phyloP scores from a whole-genome alignment of 1,284 basidiomycete genomes.

The Heterobasidion irregulare region DNA sequence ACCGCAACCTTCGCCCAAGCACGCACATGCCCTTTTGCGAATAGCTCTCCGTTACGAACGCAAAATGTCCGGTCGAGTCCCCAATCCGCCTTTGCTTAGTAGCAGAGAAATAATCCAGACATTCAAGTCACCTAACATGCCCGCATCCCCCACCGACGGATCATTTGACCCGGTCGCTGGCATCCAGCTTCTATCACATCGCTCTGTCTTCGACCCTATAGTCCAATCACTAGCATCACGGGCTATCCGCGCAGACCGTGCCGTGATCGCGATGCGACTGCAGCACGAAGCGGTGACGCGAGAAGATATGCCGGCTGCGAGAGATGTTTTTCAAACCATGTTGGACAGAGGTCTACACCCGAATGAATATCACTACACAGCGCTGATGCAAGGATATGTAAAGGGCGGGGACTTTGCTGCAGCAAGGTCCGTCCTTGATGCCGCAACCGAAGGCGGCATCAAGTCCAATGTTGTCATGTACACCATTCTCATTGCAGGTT shows the following conservation, averaged over 20 bases:
- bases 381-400: conserved; percentile 62
- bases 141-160: conserved; percentile 7
- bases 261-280: conserved; percentile 52
- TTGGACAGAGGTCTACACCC: conserved; percentile 56
- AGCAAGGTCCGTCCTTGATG: conserved; percentile 43
- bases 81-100: conserved; percentile 1
- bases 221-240: conserved; percentile 36
- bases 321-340: conserved; percentile 45
- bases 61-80: conserved; percentile 37
- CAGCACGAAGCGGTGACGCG: conserved; percentile 47
- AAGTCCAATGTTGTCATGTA: conserved; percentile 55
- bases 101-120: no score
- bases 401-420: conserved; percentile 41
- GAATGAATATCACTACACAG: conserved; percentile 58
- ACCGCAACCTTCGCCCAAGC: conserved; percentile 36
- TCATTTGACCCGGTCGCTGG: conserved; percentile 43
- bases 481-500: conserved; percentile 63
- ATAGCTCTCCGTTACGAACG: conserved; percentile 32
- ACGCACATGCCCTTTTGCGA: conserved; percentile 31
- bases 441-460: conserved; percentile 39
- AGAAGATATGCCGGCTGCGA: conserved; percentile 40
- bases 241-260: conserved; percentile 43
- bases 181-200: conserved; percentile 28
- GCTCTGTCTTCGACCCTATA: conserved; percentile 32
- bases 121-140: no score